Base-by-base conservation (phyloP, 1,284 basidiomycete species). In the Marasmius oreades region DNA sequence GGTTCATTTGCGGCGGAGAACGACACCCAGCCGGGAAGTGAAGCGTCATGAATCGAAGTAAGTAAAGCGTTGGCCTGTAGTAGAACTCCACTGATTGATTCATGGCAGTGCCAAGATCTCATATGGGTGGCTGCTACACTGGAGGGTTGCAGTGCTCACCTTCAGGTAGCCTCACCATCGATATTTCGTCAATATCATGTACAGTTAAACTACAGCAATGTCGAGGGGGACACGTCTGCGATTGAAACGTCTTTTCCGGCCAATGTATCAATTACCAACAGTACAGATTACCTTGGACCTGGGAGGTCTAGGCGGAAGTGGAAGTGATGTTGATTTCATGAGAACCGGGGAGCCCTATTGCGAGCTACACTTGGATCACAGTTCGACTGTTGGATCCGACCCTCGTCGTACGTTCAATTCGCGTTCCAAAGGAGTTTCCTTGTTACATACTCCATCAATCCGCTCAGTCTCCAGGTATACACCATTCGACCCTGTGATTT, bases 301-400 rank as follows among this genome's bases (percentile, higher is more conserved):
- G 0, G 80, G 80, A 1, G 80, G 80, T 0, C 79, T 79, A 8
- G 79, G 79, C 36, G 28, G 28, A 31, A 31, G 28, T 31, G 28
- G 28, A 31, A 31, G 28, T 31, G 28, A 10, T 31, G 28, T 31
- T 4, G 28, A 31, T 5, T 5, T 71, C 0, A 59, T 77, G 16
- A 50, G 64, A 1, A 45, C 28, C 0, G 11, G 0, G 79, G 74
- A 0, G 55, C 62, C 4, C 43, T 57, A 2, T 56, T 80, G 23
- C 66, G 69, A 16, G 44, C 57, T 1, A 59, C 78, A 39, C 45
- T 80, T 18, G 80, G 80, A 8, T 69, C 70, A 1, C 66, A 73
- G 28, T 82, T 75, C 58, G 79, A 82, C 59, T 10, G 70, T 83
- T 3, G 72, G 77, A 4, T 82, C 81, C 58, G 81, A 82, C 63